Conservation (phyloP, 2,329 filamentous ascomycete species). For the Arthrobotrys entomopaga region DNA sequence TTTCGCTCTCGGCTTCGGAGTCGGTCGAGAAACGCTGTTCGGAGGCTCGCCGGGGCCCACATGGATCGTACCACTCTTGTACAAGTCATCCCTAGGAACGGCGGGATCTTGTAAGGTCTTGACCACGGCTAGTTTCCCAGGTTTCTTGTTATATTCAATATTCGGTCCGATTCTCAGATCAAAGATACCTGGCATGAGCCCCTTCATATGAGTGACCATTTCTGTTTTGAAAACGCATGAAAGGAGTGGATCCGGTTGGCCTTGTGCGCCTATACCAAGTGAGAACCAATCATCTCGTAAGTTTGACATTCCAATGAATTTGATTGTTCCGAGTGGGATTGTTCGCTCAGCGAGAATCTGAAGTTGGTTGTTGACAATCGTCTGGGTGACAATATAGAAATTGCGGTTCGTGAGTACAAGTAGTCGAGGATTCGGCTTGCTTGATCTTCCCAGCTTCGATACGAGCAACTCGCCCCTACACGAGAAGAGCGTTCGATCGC, state of each 20-base stretch:
- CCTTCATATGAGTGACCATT: slow-evolving; percentile 90
- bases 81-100: slow-evolving; percentile 77
- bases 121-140: slow-evolving; percentile 86
- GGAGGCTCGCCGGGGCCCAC: slow-evolving; percentile 84
- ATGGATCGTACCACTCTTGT: slow-evolving; percentile 93
- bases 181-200: slow-evolving; percentile 78
- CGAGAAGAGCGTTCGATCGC: slow-evolving; percentile 86
- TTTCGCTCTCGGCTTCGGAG: slow-evolving; percentile 85
- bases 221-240: slow-evolving; percentile 97
- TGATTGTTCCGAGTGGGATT: slow-evolving; percentile 86
- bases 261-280: slow-evolving; percentile 84
- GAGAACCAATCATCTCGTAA: slow-evolving; percentile 97
- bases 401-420: slow-evolving; percentile 85
- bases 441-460: slow-evolving; percentile 94
- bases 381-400: slow-evolving; percentile 88
- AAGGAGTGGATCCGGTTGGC: slow-evolving; percentile 91
- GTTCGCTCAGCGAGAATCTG: slow-evolving; percentile 83
- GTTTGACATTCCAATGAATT: slow-evolving; percentile 82
- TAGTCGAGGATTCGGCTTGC: slow-evolving; percentile 87
- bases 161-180: slow-evolving; percentile 83
- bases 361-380: slow-evolving; percentile 81
- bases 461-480: slow-evolving; percentile 90
- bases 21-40: slow-evolving; percentile 82
- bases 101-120: slow-evolving; percentile 90
- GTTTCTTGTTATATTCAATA: slow-evolving; percentile 98